A percentile compares a stretch with the other conserved stretches of the same genome.
Evolutionary conservation across 768 basidiomycete genomes (phyloP).

Genomic region (Russula sp.): DNA sequence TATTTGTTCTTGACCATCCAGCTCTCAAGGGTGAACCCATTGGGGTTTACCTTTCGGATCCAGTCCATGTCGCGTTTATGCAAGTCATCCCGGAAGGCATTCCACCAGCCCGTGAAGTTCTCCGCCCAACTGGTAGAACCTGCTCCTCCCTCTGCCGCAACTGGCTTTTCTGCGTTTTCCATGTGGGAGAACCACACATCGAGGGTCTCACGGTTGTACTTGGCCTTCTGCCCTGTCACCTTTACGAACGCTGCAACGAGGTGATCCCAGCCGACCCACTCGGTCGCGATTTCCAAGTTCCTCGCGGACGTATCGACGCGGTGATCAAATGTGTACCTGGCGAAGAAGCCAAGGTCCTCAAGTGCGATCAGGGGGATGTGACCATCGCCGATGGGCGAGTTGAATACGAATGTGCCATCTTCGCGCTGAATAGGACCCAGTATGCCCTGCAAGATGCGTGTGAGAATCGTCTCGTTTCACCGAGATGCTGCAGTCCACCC

Average conservation of each 20-base stretch:
- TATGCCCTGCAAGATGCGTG: constrained; percentile 4
- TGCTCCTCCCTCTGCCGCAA: constrained; percentile 20
- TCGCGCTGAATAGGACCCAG: constrained; percentile 24
- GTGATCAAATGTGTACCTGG: constrained; percentile 28
- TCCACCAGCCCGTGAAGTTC: constrained; percentile 41
- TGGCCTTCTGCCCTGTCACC: constrained; percentile 27
- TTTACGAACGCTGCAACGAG: constrained; percentile 27
- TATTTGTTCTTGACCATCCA: constrained; percentile 13
- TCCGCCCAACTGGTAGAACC: constrained; percentile 26
- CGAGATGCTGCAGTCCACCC: constrained; percentile 7
- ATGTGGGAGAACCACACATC: constrained; percentile 23
- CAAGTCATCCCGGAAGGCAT: constrained; percentile 37
- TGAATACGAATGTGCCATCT: constrained; percentile 29
- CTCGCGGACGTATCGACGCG: constrained; percentile 22
- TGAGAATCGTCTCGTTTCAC: background rate
- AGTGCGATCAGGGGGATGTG: constrained; percentile 28
- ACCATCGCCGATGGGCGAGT: constrained; percentile 25
- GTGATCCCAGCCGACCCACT: constrained; percentile 24
- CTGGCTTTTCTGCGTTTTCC: constrained; percentile 20
- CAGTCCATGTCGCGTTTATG: constrained; percentile 39
- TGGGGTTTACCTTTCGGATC: constrained; percentile 27
- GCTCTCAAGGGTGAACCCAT: constrained; percentile 7
- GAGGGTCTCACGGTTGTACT: constrained; percentile 16
- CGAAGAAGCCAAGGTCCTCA: constrained; percentile 28
- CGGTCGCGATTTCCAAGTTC: constrained; percentile 26